phyloP scores from a whole-genome alignment of 495 filamentous ascomycete genomes.

The Astrothelium macrocarpum region DNA sequence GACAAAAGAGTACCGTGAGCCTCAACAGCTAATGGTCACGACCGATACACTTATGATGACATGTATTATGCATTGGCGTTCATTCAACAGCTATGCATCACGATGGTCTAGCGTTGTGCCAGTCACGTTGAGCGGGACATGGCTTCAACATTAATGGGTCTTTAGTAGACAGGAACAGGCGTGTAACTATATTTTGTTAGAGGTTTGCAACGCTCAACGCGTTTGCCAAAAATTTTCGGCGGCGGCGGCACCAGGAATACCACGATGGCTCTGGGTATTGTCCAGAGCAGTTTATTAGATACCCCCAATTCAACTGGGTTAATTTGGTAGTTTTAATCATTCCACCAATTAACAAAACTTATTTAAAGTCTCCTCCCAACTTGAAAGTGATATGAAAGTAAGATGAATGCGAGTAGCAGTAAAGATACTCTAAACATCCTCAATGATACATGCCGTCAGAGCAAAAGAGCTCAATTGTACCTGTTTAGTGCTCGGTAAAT shows the following conservation, averaged over 20 bases:
- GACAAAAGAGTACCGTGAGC: neutral
- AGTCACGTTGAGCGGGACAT: neutral
- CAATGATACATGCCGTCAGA: too few relatives aligned
- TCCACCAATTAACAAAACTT: neutral
- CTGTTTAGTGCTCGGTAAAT: too few relatives aligned
- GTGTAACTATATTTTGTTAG: neutral
- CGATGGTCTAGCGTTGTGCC: neutral
- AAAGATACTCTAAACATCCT: too few relatives aligned
- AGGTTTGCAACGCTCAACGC: neutral
- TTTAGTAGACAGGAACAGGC: neutral
- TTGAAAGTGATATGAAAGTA: too few relatives aligned
- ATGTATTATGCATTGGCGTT: neutral
- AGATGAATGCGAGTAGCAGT: too few relatives aligned
- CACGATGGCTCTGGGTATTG: neutral
- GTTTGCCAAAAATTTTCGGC: neutral
- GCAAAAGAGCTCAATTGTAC: too few relatives aligned
- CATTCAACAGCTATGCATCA: conserved; percentile 1
- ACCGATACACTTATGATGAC: neutral
- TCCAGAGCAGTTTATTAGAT: neutral
- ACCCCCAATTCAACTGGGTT: conserved; percentile 1
- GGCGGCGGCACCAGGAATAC: neutral
- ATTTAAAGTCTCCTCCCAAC: too few relatives aligned
- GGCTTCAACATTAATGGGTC: neutral
- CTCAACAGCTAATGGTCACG: neutral
- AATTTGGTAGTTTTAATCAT: neutral